Conservation (phyloP, 1,284 basidiomycete species). For the Pterulicium gracile region DNA sequence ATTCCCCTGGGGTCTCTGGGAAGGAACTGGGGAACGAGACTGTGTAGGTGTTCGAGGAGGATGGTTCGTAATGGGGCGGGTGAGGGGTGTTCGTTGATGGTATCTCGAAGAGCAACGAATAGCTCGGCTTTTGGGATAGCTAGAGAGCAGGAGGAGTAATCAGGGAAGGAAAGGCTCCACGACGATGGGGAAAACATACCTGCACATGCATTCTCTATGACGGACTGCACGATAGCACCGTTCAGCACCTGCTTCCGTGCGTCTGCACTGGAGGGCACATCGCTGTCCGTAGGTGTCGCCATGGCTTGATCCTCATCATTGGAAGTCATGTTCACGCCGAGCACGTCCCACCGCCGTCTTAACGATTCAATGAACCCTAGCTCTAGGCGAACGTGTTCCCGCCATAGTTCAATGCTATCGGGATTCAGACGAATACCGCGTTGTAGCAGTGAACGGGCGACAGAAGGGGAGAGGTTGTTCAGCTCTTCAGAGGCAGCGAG, state of each 20-base stretch:
- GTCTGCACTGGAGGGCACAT: slow-evolving; percentile 29
- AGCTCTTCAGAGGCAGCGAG: slow-evolving; percentile 83
- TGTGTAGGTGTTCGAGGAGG: slow-evolving; percentile 47
- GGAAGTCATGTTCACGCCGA: slow-evolving; percentile 40
- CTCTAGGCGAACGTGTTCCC: slow-evolving; percentile 87
- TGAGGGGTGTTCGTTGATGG: slow-evolving; percentile 46
- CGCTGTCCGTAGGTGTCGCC: slow-evolving; percentile 17
- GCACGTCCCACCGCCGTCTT: slow-evolving; percentile 70
- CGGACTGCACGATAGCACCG: slow-evolving; percentile 62
- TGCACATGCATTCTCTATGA: slow-evolving; percentile 53
- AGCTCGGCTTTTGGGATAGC: slow-evolving; percentile 49
- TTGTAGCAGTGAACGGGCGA: slow-evolving; percentile 78
- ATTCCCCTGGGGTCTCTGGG: slow-evolving; percentile 40
- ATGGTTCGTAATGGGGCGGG: slow-evolving; percentile 31
- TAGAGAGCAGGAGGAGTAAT: too few species aligned
- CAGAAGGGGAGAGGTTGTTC: slow-evolving; percentile 57
- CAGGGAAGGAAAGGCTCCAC: too few species aligned
- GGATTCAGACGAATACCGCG: slow-evolving; percentile 75
- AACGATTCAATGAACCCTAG: slow-evolving; percentile 81
- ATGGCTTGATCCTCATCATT: slow-evolving; percentile 13
- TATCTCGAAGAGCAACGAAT: slow-evolving; percentile 42
- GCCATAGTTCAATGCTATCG: slow-evolving; percentile 68
- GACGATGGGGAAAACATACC: slow-evolving; percentile 43
- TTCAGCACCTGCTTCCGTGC: slow-evolving; percentile 54
- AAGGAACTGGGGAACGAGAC: slow-evolving; percentile 30